These are phyloP conservation scores for Thinopyrum elongatum DNA, from an alignment of 176 grass and related monocot species.

Conservation along the genomic window DNA sequence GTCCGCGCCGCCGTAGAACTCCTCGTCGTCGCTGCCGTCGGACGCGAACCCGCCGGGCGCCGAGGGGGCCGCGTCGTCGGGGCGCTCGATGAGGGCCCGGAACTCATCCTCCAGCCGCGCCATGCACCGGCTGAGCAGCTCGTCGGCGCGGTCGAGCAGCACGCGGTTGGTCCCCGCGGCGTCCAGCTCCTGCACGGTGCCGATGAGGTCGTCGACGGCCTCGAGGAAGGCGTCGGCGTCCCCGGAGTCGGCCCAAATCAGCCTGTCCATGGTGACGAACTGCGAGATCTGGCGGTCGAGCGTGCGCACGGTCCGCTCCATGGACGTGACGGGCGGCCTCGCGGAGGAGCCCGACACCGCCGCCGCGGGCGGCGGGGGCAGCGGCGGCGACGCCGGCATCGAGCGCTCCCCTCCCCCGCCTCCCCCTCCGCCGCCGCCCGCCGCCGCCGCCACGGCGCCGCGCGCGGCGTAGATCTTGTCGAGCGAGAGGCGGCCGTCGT, in stretches of 20 bases:
- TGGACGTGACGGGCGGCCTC: slow-evolving; percentile 41
- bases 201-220: slow-evolving; percentile 83
- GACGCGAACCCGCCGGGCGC: slow-evolving; percentile 52
- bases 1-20: slow-evolving; percentile 40
- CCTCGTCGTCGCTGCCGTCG: slow-evolving; percentile 53
- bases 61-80: slow-evolving; percentile 59
- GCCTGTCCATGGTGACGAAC: slow-evolving; percentile 61
- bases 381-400: slow-evolving; percentile 34
- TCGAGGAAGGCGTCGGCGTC: slow-evolving; percentile 81
- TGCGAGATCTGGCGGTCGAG: slow-evolving; percentile 96
- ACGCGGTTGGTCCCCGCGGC: slow-evolving; percentile 57
- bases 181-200: slow-evolving; percentile 82
- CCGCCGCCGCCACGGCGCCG: slow-evolving; percentile 4
- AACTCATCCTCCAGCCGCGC: slow-evolving; percentile 88
- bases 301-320: slow-evolving; percentile 81
- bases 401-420: slow-evolving; percentile 31
- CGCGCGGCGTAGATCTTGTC: slow-evolving; percentile 76
- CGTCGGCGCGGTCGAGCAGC: slow-evolving; percentile 82
- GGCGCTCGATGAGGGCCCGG: slow-evolving; percentile 77
- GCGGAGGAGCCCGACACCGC: neutral
- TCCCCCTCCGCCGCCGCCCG: neutral
- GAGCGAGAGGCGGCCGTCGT: slow-evolving; percentile 83
- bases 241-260: slow-evolving; percentile 75
- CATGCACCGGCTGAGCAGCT: slow-evolving; percentile 90
- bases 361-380: neutral